A percentile compares a stretch with the other conserved stretches of the same genome.
Evolutionary conservation across 257 asterid species (phyloP).

Genomic region (Primulina tabacum): DNA sequence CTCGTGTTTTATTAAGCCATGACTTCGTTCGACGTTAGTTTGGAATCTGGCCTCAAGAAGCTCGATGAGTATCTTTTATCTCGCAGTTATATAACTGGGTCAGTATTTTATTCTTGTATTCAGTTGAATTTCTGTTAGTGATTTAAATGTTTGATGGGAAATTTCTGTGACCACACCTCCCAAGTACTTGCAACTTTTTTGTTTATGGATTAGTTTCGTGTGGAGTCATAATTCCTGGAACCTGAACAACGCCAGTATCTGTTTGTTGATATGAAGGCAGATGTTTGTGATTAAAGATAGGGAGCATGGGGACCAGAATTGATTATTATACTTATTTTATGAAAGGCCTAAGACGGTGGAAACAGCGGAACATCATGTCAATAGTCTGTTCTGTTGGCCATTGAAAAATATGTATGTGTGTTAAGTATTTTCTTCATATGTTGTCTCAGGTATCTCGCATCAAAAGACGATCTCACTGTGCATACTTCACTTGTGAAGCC

Average conservation of each 20-base stretch:
- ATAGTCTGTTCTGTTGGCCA: neutral
- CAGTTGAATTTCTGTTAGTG: neutral
- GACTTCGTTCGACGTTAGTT: slow-evolving; percentile 44
- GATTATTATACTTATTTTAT: neutral
- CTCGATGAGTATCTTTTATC: slow-evolving; percentile 83
- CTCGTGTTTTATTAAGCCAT: slow-evolving; percentile 33
- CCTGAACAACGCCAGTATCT: neutral
- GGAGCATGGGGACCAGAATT: neutral
- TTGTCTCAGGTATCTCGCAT: slow-evolving; percentile 68
- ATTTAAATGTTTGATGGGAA: neutral
- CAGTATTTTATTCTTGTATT: slow-evolving; percentile 18
- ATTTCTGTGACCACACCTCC: neutral
- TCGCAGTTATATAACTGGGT: slow-evolving; percentile 91
- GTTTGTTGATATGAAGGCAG: neutral
- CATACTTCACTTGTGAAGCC: slow-evolving; percentile 51
- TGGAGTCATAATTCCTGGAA: neutral
- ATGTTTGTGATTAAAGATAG: neutral
- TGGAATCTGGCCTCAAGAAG: slow-evolving; percentile 72
- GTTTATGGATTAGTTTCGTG: neutral
- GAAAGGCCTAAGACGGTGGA: neutral
- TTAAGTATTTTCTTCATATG: slow-evolving; percentile 9
- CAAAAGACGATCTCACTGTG: slow-evolving; percentile 75
- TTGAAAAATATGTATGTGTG: slow-evolving; percentile 39
- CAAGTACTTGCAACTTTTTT: neutral
- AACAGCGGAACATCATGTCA: neutral